phyloP scores from a whole-genome alignment of 352 stramenopile species.

The Peronosclerospora sorghi region DNA sequence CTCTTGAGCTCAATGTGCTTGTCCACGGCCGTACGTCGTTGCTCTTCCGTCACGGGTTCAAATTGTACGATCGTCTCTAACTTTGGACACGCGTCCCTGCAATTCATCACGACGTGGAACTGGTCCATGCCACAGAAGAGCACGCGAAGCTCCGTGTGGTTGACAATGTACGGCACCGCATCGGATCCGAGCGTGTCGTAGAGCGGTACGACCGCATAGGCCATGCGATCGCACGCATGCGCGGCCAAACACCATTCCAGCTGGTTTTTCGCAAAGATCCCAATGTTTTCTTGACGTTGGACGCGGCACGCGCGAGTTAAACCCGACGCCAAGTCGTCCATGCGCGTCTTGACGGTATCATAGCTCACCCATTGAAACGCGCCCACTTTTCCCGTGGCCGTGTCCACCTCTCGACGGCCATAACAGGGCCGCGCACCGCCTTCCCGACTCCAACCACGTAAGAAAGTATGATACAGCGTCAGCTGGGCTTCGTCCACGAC shows the following conservation, averaged over 20 bases:
- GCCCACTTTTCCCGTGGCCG: conserved; percentile 25
- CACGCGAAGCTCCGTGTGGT: conserved; percentile 55
- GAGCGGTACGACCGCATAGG: conserved; percentile 55
- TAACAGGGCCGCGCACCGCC: conserved; percentile 4
- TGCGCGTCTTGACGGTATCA: conserved; percentile 26
- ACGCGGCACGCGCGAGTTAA: conserved; percentile 22
- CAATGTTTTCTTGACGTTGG: conserved; percentile 39
- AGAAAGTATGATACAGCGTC: conserved; percentile 42
- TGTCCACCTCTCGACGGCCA: conserved; percentile 10
- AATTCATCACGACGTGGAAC: conserved; percentile 47
- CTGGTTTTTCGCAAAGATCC: conserved; percentile 64
- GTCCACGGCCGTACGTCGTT: conserved; percentile 1
- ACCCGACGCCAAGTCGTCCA: conserved; percentile 31
- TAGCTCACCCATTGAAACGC: conserved; percentile 53
- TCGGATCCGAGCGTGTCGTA: conserved; percentile 74
- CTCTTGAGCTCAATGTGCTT: conserved; percentile 29
- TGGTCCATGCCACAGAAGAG: conserved; percentile 48
- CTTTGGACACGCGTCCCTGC: conserved; percentile 30
- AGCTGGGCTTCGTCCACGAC: conserved; percentile 22
- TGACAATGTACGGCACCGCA: conserved; percentile 56
- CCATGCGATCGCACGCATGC: conserved; percentile 52
- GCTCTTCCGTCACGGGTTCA: conserved; percentile 16
- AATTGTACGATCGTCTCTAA: conserved; percentile 43
- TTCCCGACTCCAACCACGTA: conserved; percentile 12
- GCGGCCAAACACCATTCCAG: conserved; percentile 49